Percentiles rank a stretch among this genome's conserved stretches.
Evolutionary conservation across 495 filamentous ascomycete species (phyloP).

Genomic region (Aspergillus sparsus): DNA sequence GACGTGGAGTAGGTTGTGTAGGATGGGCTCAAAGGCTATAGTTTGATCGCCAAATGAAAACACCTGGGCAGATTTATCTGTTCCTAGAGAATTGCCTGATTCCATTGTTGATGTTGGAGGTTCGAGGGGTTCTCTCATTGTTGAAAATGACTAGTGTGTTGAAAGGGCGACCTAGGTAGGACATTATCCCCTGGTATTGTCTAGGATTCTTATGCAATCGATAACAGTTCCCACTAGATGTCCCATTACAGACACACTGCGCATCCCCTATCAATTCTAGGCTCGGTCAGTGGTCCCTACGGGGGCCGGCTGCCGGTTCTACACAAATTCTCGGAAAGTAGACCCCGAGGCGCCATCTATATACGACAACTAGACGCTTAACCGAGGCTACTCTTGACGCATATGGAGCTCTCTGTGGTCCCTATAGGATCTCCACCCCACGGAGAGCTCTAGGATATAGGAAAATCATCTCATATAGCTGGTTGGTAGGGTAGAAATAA

Average conservation of each 20-base stretch:
- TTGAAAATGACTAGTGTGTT: conserved; percentile 3
- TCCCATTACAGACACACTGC: neutral
- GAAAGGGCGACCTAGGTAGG: neutral
- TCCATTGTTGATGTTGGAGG: conserved; percentile 1
- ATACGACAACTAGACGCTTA: neutral
- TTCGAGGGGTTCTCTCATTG: neutral
- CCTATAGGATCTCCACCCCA: neutral
- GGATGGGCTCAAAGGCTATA: conserved; percentile 2
- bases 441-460: no score
- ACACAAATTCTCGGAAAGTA: neutral
- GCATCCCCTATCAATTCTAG: neutral
- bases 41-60: conserved; percentile 11
- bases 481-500: no score
- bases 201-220: conserved; percentile 4
- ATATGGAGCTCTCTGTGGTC: neutral
- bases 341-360: neutral
- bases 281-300: neutral
- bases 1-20: conserved; percentile 4
- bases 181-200: neutral
- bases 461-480: neutral
- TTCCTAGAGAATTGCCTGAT: neutral
- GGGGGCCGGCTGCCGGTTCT: neutral
- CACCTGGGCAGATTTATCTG: neutral
- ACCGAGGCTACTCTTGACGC: neutral
- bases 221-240: neutral